Evolutionary conservation across 164 flowering plant genomes (phyloP).

Genomic region (Euptelea pleiosperma): DNA sequence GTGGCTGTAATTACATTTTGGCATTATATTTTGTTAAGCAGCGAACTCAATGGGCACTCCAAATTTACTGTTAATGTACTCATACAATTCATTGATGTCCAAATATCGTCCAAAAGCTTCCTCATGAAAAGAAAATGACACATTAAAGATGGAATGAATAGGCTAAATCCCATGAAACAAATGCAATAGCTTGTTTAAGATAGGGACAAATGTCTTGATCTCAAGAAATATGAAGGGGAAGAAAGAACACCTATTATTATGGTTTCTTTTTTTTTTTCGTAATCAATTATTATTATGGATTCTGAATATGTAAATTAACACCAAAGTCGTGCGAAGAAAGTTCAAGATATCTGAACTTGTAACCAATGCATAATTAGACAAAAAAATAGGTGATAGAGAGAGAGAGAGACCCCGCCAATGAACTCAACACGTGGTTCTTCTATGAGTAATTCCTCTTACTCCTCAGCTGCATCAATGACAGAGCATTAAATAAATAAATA

Average conservation of each 20-base stretch:
- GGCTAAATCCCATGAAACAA: no score
- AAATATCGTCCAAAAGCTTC: conserved; percentile 86
- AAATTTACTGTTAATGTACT: conserved; percentile 81
- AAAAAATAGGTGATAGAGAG: conserved; percentile 11
- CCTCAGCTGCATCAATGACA: conserved; percentile 69
- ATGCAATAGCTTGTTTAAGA: not conserved
- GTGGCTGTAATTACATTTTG: no score
- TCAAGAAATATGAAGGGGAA: no score
- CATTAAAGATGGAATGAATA: not conserved
- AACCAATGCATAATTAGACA: not conserved
- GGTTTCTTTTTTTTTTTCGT: no score
- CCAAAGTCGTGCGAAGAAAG: not conserved
- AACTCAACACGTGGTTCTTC: conserved; percentile 91
- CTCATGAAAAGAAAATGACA: conserved; percentile 39
- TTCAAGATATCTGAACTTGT: not conserved
- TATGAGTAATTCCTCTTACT: conserved; percentile 73
- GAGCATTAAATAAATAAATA: no score
- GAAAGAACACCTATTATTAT: no score
- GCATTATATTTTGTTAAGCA: no score
- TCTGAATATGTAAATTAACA: not conserved
- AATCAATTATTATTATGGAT: no score
- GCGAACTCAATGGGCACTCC: conserved; percentile 81
- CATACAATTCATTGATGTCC: conserved; percentile 87
- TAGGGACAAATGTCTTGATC: no score
- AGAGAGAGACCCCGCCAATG: conserved; percentile 91